phyloP scores from a whole-genome alignment of 805 yeast species.

The Nakazawaea ambrosiae region DNA sequence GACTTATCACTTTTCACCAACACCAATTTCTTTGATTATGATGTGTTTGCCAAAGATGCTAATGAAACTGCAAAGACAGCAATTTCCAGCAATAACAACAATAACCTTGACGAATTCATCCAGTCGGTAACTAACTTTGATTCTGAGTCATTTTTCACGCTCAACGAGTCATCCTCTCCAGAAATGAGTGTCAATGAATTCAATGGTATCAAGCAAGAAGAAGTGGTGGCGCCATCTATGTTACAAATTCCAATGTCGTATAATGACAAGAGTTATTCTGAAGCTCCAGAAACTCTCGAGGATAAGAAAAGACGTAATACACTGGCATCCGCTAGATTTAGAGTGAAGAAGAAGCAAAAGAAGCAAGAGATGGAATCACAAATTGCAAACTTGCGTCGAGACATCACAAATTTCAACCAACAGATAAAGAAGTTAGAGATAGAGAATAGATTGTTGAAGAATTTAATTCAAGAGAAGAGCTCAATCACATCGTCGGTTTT shows the following conservation, averaged over 20 bases:
- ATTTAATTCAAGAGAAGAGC: constrained; percentile 43
- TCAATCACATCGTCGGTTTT: too few species aligned
- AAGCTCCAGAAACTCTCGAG: constrained; percentile 8
- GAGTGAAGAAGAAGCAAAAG: constrained; percentile 53
- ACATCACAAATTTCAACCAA: constrained; percentile 35
- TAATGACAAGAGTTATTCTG: not conserved
- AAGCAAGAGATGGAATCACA: constrained; percentile 52
- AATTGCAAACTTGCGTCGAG: constrained; percentile 34
- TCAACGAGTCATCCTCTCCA: not conserved
- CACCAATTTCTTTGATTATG: constrained; percentile 18
- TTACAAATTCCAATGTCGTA: not conserved
- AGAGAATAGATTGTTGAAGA: constrained; percentile 54
- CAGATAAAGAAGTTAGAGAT: constrained; percentile 48
- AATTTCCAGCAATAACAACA: constrained; percentile 1
- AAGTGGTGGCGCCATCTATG: not conserved
- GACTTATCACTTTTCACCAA: constrained; percentile 19
- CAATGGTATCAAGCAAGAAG: too few species aligned
- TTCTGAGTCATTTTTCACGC: constrained; percentile 3
- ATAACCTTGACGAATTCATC: constrained; percentile 7
- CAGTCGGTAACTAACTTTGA: constrained; percentile 1
- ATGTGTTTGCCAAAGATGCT: constrained; percentile 13
- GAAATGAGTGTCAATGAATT: not conserved
- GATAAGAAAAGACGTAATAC: constrained; percentile 56
- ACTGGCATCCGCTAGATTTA: constrained; percentile 58
- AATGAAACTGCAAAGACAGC: constrained; percentile 2